Base-by-base conservation (phyloP, 2,329 filamentous ascomycete species). In the Aspergillus glaucus region DNA sequence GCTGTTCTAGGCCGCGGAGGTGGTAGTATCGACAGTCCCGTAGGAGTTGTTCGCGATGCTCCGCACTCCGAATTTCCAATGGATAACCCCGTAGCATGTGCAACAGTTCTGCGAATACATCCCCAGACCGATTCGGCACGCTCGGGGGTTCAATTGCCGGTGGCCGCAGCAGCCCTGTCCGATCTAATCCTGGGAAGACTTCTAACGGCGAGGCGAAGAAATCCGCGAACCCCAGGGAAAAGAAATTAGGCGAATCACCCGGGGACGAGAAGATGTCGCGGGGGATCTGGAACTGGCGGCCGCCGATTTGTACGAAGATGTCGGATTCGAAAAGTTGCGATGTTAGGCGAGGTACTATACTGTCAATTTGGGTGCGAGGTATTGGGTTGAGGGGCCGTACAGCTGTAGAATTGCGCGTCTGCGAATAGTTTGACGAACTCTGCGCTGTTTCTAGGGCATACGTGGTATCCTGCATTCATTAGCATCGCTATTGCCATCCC, bases 211-310 rank as follows among this genome's bases (percentile, higher is more conserved):
- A 83, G 14, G 84, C 85, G 73, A 95, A 95, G 77, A 95, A 94
- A 59, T 88, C 81, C 34, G 84, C 86, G 62, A 95, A 95, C 50
- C 91, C 91, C 3, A 96, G 79, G 0, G 89, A 86, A 75, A 97
- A 97, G 77, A 90, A 97, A 68, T 97, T 97, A 10, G 91, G 91
- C n/a, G 83, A 85, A 70, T 97, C 91, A 22, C 91, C 92, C 1
- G 90, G 88, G 32, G 81, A 80, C 26, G 81, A 85, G 68, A 97
- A 95, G 52, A 95, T 77, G 59, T 95, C 88, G 54, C 90, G 86
- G 2, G 91, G 87, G 55, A 97, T 91, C 64, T 90, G 86, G 69
- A 97, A 97, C 60, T 93, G 84, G 50, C 80, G 82, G 57, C 88
- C 82, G 51, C 92, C 92, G 60, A 97, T 92, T 52, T 87, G 86